Percentiles rank a stretch among this genome's conserved stretches.
Conservation (phyloP, 345 rosid genomes). For the Hibiscus mutabilis region DNA sequence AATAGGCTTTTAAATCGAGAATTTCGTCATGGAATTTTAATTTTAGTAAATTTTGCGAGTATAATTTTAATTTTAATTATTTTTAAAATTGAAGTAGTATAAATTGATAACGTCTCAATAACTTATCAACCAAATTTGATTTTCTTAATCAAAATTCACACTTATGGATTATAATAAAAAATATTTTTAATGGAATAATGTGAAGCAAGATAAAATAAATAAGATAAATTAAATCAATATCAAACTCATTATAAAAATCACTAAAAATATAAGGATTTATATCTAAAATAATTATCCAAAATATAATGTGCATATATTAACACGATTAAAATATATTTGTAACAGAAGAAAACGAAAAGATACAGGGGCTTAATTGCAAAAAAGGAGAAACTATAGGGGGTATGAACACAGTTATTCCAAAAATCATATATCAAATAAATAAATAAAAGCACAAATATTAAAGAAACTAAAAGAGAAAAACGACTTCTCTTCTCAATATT, state of each 20-base stretch:
- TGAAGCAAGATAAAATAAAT: not conserved
- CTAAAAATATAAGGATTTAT: too few relatives aligned
- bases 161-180: not conserved
- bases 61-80: not conserved
- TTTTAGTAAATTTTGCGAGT: not conserved
- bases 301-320: too few relatives aligned
- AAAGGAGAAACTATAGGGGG: not conserved
- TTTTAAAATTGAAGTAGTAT: not conserved
- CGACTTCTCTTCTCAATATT: constrained; percentile 4
- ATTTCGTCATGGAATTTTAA: too few relatives aligned
- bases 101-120: not conserved
- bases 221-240: not conserved
- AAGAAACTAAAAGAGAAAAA: not conserved
- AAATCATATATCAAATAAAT: not conserved
- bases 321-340: too few relatives aligned
- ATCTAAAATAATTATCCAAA: too few relatives aligned
- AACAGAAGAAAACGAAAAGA: not conserved
- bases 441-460: not conserved
- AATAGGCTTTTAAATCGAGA: too few relatives aligned
- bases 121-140: not conserved
- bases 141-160: not conserved
- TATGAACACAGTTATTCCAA: not conserved
- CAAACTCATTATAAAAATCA: too few relatives aligned
- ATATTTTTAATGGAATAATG: too few relatives aligned
- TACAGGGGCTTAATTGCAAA: not conserved